A percentile compares a stretch with the other conserved stretches of the same genome.
Conservation (phyloP, 2,329 filamentous ascomycete species). For the Penicillium sp. region DNA sequence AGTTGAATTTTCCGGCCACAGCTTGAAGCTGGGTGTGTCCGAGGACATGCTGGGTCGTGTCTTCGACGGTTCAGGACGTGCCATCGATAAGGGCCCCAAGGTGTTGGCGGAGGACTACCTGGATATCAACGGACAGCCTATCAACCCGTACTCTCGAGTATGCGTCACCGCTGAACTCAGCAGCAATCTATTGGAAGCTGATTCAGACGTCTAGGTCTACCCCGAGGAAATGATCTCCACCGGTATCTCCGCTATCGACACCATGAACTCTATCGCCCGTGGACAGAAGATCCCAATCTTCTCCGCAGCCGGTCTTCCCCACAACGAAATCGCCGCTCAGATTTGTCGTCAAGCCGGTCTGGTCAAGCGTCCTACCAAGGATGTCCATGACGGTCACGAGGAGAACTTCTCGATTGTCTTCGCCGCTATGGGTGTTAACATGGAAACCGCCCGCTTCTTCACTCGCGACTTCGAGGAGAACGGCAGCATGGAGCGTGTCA, state of each 20-base stretch:
- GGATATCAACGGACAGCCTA: constrained; percentile 98
- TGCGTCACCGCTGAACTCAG: constrained; percentile 7
- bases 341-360: constrained; percentile 97
- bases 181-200: constrained; percentile 13
- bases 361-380: constrained; percentile 91
- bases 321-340: constrained; percentile 99
- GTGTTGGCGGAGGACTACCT: constrained; percentile 97
- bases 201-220: constrained; percentile 70
- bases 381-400: constrained; percentile 92
- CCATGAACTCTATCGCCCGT: constrained; percentile 97
- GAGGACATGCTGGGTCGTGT: constrained; percentile 99
- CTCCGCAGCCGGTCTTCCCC: constrained; percentile 94
- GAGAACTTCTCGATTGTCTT: constrained; percentile 99
- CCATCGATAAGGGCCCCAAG: constrained; percentile 98
- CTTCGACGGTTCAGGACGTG: constrained; percentile 95
- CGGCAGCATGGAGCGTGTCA: constrained; percentile 95
- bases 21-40: constrained; percentile 96
- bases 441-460: constrained; percentile 98
- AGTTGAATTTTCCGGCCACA: constrained; percentile 96
- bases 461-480: constrained; percentile 99
- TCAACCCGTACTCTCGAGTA: constrained; percentile 97
- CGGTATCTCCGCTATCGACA: constrained; percentile 98
- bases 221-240: constrained; percentile 99
- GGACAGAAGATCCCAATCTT: constrained; percentile 99
- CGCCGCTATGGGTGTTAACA: constrained; percentile 99